Evolutionary conservation across 306 rosid species (phyloP).

Genomic region (Glycine tomentella): DNA sequence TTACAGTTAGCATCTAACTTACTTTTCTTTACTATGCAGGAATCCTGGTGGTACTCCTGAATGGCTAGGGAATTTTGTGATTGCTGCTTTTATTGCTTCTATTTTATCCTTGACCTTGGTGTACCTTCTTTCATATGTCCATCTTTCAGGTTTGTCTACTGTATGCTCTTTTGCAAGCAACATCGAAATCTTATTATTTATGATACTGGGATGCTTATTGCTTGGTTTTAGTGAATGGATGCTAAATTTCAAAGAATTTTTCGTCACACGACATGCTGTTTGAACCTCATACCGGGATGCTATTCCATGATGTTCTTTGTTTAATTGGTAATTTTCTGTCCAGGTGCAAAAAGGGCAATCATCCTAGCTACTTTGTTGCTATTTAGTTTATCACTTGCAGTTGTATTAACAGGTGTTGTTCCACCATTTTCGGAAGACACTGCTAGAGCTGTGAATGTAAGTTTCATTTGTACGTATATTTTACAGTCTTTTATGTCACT

Average conservation of each 20-base stretch:
- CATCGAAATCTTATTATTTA: slow-evolving; percentile 23
- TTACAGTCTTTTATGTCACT: not conserved
- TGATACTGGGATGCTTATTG: slow-evolving; percentile 12
- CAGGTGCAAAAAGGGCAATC: slow-evolving; percentile 75
- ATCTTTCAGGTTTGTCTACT: slow-evolving; percentile 82
- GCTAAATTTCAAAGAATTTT: slow-evolving; percentile 5
- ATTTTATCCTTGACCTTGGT: slow-evolving; percentile 77
- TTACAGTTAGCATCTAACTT: slow-evolving; percentile 34
- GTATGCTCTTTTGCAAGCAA: slow-evolving; percentile 3
- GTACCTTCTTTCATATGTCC: slow-evolving; percentile 91
- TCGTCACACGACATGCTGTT: not conserved
- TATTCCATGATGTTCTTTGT: slow-evolving; percentile 1
- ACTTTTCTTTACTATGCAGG: slow-evolving; percentile 61
- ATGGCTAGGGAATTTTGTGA: slow-evolving; percentile 78
- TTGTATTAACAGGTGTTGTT: slow-evolving; percentile 61
- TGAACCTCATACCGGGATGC: not conserved
- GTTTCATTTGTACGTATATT: slow-evolving; percentile 16
- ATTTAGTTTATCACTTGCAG: slow-evolving; percentile 66
- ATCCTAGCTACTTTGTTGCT: slow-evolving; percentile 65
- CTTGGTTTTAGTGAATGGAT: slow-evolving; percentile 30
- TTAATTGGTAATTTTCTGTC: slow-evolving; percentile 45
- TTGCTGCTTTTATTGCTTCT: slow-evolving; percentile 70
- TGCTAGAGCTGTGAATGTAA: slow-evolving; percentile 87
- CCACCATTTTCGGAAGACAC: slow-evolving; percentile 84
- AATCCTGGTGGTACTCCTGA: slow-evolving; percentile 92